Conservation (phyloP, 2,329 filamentous ascomycete species). For the Helminthosporium solani region DNA sequence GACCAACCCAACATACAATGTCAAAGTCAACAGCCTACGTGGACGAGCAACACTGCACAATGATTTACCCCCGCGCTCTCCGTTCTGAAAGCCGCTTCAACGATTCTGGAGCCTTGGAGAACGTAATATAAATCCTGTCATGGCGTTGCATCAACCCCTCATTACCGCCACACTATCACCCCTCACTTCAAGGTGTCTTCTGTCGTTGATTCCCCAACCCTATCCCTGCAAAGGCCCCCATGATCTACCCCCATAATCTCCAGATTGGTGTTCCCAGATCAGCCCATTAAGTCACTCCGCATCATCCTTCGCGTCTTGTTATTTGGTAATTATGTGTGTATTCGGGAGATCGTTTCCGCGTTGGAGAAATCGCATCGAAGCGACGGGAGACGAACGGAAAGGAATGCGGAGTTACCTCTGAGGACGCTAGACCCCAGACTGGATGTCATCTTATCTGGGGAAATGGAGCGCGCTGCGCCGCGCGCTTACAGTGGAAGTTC, state of each 20-base stretch:
- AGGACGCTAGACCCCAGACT: slow-evolving; percentile 3
- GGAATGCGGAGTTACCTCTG: neutral
- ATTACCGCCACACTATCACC: too few species aligned
- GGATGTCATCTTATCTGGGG: neutral
- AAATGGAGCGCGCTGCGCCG: neutral
- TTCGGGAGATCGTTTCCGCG: neutral
- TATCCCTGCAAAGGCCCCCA: too few species aligned
- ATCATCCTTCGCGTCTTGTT: neutral
- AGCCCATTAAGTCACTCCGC: neutral
- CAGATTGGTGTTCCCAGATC: neutral
- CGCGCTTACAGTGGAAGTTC: too few species aligned
- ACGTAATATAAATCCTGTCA: neutral
- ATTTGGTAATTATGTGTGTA: neutral
- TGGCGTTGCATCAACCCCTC: neutral
- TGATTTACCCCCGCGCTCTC: neutral
- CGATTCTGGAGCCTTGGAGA: neutral
- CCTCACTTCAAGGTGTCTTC: too few species aligned
- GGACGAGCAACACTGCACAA: neutral
- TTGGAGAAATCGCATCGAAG: neutral
- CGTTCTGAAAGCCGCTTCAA: neutral
- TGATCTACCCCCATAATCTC: neutral
- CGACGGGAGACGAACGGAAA: neutral
- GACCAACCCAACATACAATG: too few species aligned
- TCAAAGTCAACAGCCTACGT: neutral
- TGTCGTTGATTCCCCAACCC: too few species aligned